phyloP scores from a whole-genome alignment of 805 yeast species.

The Nakazawaea pomicola region DNA sequence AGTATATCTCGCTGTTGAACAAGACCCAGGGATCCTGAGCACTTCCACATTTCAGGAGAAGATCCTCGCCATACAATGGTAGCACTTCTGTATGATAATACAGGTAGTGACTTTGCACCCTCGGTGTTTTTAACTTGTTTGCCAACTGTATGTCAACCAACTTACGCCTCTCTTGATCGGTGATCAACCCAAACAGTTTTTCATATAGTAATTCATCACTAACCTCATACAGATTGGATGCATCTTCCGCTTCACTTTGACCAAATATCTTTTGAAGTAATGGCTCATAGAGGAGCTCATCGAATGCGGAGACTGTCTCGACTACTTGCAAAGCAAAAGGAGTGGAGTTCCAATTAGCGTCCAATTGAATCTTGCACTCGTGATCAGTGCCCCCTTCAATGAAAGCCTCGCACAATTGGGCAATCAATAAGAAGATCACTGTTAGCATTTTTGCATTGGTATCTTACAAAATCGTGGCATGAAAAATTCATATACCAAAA shows the following conservation, averaged over 20 bases:
- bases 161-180: conserved; percentile 10
- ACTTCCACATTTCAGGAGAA: conserved; percentile 14
- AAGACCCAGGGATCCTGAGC: conserved; percentile 41
- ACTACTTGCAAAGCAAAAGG: conserved; percentile 37
- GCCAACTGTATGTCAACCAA: conserved; percentile 40
- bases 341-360: conserved; percentile 35
- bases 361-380: conserved; percentile 25
- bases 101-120: conserved; percentile 59
- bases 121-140: conserved; percentile 49
- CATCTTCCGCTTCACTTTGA: conserved; percentile 27
- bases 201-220: conserved; percentile 24
- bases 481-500: too few relatives aligned
- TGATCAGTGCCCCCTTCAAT: conserved; percentile 11
- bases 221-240: conserved; percentile 10
- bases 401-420: conserved; percentile 7
- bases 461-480: too few relatives aligned
- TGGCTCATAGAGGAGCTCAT: conserved; percentile 32
- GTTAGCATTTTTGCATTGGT: too few relatives aligned
- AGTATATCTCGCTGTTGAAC: conserved; percentile 49
- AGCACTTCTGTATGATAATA: conserved; percentile 35
- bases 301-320: conserved; percentile 33
- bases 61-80: conserved; percentile 28
- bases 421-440: neutral
- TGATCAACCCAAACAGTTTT: conserved; percentile 17
- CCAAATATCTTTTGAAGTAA: conserved; percentile 25